Evolutionary conservation across 805 yeast genomes (phyloP).

Genomic region (Candida succiphila): DNA sequence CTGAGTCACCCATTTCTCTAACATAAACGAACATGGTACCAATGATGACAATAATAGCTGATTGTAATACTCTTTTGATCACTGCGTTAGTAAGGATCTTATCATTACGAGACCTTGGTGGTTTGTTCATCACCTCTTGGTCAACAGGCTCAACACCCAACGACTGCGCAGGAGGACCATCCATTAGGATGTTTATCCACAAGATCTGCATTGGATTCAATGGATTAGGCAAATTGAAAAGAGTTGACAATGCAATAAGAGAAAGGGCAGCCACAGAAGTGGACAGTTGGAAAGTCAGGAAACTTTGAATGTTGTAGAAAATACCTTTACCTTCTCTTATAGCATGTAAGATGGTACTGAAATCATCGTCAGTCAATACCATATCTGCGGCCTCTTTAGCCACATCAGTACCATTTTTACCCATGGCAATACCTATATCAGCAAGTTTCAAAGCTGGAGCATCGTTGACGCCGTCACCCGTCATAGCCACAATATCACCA

Average conservation of each 20-base stretch:
- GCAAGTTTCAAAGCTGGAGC: constrained; percentile 97
- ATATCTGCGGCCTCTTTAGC: constrained; percentile 98
- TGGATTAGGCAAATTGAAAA: constrained; percentile 86
- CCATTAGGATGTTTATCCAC: constrained; percentile 97
- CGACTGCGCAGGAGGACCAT: constrained; percentile 98
- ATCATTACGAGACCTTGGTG: constrained; percentile 88
- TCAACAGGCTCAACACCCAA: constrained; percentile 97
- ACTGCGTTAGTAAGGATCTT: constrained; percentile 67
- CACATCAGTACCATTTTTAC: constrained; percentile 91
- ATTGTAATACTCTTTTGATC: constrained; percentile 61
- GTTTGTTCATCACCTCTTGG: constrained; percentile 87
- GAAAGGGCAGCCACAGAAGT: constrained; percentile 94
- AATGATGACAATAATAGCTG: constrained; percentile 64
- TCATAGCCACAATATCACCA: constrained; percentile 96
- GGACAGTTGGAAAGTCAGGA: constrained; percentile 89
- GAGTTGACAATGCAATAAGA: constrained; percentile 76
- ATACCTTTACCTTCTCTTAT: constrained; percentile 98
- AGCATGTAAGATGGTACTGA: constrained; percentile 86
- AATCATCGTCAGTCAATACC: constrained; percentile 96
- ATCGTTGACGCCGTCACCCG: constrained; percentile 99
- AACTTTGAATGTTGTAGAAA: constrained; percentile 89
- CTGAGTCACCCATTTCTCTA: constrained; percentile 76
- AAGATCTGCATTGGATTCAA: constrained; percentile 96
- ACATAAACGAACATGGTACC: constrained; percentile 88
- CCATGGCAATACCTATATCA: constrained; percentile 94